Conservation (phyloP, 2,329 filamentous ascomycete species). For the Ophiobolus disseminans region DNA sequence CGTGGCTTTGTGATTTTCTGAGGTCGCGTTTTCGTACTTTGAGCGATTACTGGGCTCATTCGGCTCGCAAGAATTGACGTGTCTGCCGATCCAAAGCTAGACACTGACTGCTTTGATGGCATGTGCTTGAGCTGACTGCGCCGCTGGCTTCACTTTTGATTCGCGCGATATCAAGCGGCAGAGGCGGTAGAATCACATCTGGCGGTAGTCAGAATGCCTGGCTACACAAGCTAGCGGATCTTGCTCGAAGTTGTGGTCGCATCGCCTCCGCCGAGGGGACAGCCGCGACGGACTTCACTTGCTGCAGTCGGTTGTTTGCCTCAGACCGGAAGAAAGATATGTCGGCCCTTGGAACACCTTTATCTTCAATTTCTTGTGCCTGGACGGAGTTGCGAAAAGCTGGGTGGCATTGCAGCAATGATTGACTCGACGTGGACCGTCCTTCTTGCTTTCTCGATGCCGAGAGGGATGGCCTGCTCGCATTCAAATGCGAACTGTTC, state of each 20-base stretch:
- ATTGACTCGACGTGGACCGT: slow-evolving; percentile 33
- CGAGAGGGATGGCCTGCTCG: slow-evolving; percentile 14
- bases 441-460: slow-evolving; percentile 25
- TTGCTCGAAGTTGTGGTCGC: slow-evolving; percentile 30
- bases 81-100: slow-evolving; percentile 49
- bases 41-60: slow-evolving; percentile 45
- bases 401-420: slow-evolving; percentile 37
- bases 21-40: slow-evolving; percentile 31
- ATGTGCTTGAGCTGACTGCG: slow-evolving; percentile 36
- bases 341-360: not conserved
- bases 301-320: slow-evolving; percentile 22
- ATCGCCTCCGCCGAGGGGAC: slow-evolving; percentile 17
- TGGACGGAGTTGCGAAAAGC: slow-evolving; percentile 29
- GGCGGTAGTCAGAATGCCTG: slow-evolving; percentile 48
- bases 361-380: not conserved
- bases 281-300: slow-evolving; percentile 36
- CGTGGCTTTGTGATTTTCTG: slow-evolving; percentile 48
- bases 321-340: slow-evolving; percentile 10
- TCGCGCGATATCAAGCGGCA: slow-evolving; percentile 46
- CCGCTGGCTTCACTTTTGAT: slow-evolving; percentile 31
- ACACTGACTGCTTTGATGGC: slow-evolving; percentile 49
- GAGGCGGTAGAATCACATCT: slow-evolving; percentile 51
- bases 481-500: slow-evolving; percentile 14
- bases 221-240: slow-evolving; percentile 35
- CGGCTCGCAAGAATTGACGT: slow-evolving; percentile 51